These are phyloP conservation scores for Jaminaea rosea DNA, from an alignment of 1,284 basidiomycete genomes.

Conservation along the genomic window DNA sequence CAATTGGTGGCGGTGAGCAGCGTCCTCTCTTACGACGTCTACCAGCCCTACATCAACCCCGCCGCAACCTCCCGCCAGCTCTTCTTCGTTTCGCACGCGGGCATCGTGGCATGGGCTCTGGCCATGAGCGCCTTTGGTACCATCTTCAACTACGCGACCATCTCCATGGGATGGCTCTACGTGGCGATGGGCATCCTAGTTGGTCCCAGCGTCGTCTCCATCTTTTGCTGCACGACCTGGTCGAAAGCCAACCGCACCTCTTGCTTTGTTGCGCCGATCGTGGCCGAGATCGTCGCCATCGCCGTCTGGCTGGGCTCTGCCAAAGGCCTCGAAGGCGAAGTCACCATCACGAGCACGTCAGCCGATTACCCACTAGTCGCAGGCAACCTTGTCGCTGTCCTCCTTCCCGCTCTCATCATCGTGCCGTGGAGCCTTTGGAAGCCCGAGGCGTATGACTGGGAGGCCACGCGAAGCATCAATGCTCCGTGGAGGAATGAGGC, in stretches of 20 bases:
- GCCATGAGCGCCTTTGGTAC: slow-evolving; percentile 68
- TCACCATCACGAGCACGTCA: slow-evolving; percentile 60
- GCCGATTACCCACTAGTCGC: slow-evolving; percentile 62
- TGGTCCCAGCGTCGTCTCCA: slow-evolving; percentile 74
- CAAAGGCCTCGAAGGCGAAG: slow-evolving; percentile 64
- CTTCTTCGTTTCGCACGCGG: slow-evolving; percentile 59
- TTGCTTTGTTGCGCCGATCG: slow-evolving; percentile 59
- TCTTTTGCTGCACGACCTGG: slow-evolving; percentile 60
- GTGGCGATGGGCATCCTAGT: slow-evolving; percentile 68
- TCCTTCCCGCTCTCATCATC: slow-evolving; percentile 68
- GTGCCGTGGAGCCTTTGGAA: slow-evolving; percentile 48
- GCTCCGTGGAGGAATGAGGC: slow-evolving; percentile 14
- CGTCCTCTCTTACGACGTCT: slow-evolving; percentile 54
- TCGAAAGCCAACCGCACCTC: slow-evolving; percentile 29
- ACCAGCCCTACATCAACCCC: slow-evolving; percentile 60
- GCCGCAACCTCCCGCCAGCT: slow-evolving; percentile 58
- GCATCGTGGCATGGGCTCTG: slow-evolving; percentile 57
- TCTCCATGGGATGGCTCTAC: slow-evolving; percentile 58
- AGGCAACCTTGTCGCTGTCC: slow-evolving; percentile 77
- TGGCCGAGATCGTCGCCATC: slow-evolving; percentile 64
- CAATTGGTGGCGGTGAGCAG: slow-evolving; percentile 74
- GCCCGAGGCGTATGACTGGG: slow-evolving; percentile 38
- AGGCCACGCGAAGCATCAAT: slow-evolving; percentile 37
- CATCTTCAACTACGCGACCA: slow-evolving; percentile 79
- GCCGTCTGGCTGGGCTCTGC: slow-evolving; percentile 71